Evolutionary conservation across 2,329 filamentous ascomycete species (phyloP), one percentile per base, ranked within the genome.

Genomic region (Myriosclerotinia curreyana): DNA sequence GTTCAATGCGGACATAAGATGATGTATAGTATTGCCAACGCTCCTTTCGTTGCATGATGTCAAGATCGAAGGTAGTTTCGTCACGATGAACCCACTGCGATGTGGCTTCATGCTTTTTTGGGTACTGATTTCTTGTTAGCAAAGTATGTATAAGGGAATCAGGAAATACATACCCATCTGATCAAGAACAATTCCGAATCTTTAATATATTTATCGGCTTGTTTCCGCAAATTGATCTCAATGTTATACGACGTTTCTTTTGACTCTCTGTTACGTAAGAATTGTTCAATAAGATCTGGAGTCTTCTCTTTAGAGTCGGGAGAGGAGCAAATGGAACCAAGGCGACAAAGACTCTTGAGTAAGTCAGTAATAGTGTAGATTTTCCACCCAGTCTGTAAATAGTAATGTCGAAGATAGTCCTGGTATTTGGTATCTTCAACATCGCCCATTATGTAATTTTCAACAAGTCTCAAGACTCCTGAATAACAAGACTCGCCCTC

Each of bases 21-120:
- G 94, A 93, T 64, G 96, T 91, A 75, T 99, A 99, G 78, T 96
- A 96, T 71, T 94, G 91, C 95, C 95, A 99, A 48, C 86, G 83
- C 67, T 92, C 87, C 64, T 88, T 88, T 59, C 87, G 85, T 73
- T 95, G 89, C 80, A 96, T 88, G 70, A 96, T 92, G 69, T 96
- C 91, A 73, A 89, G 88, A 71, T 95, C 92, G 75, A 96, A 92
- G 0, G 96, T 89, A 49, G 86, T 86, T 69, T 89, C 86, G 58
- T 88, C 85, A 60, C 84, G 82, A 70, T 86, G 84, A 58, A 89
- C 77, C 82, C 85, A 87, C 52, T 91, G 91, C 14, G 96, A 82
- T 1, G 85, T 87, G 42, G 89, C 86, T 73, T 90, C 86, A 66
- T 82, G 83, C 68, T 83, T 84, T 25, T 79, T 77, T n/a, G 91